Conservation (phyloP, 2,329 filamentous ascomycete genomes). For the Pseudocercospora pini-densiflorae region DNA sequence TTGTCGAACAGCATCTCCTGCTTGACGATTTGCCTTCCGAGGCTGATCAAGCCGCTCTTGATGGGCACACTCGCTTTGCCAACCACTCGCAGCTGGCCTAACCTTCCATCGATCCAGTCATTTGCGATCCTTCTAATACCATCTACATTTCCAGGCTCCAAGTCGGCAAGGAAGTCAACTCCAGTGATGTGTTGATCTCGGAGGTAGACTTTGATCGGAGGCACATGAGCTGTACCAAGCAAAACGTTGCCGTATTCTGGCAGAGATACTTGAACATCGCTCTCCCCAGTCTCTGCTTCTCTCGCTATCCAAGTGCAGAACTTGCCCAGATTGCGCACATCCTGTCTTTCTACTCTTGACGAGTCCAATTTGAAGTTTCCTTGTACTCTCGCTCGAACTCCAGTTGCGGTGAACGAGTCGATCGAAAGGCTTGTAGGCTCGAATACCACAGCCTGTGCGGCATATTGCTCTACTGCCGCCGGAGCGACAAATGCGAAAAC, state of each 20-base stretch:
- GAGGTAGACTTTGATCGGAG: conserved; percentile 75
- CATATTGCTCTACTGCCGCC: conserved; percentile 81
- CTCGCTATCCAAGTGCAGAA: conserved; percentile 80
- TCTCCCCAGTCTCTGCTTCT: conserved; percentile 74
- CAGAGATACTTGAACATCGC: conserved; percentile 75
- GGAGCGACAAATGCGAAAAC: conserved; percentile 80
- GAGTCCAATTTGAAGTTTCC: conserved; percentile 83
- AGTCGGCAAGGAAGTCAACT: conserved; percentile 77
- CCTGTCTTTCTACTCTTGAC: conserved; percentile 70
- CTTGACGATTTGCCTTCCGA: conserved; percentile 76
- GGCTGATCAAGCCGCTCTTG: conserved; percentile 76
- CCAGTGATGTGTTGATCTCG: conserved; percentile 76
- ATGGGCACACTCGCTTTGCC: conserved; percentile 75
- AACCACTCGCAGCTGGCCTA: conserved; percentile 71
- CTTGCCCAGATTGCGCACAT: conserved; percentile 75
- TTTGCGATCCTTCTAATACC: conserved; percentile 80
- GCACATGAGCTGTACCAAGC: conserved; percentile 76
- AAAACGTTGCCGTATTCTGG: conserved; percentile 81
- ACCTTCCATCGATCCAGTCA: conserved; percentile 82
- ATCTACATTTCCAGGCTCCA: conserved; percentile 76
- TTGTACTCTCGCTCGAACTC: conserved; percentile 78
- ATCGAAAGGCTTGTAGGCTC: conserved; percentile 84
- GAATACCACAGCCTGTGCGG: conserved; percentile 78
- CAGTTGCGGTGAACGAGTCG: conserved; percentile 78
- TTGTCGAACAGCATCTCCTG: conserved; percentile 78